Base-by-base conservation (phyloP, 768 basidiomycete species). In the Rhizopogon vulgaris region DNA sequence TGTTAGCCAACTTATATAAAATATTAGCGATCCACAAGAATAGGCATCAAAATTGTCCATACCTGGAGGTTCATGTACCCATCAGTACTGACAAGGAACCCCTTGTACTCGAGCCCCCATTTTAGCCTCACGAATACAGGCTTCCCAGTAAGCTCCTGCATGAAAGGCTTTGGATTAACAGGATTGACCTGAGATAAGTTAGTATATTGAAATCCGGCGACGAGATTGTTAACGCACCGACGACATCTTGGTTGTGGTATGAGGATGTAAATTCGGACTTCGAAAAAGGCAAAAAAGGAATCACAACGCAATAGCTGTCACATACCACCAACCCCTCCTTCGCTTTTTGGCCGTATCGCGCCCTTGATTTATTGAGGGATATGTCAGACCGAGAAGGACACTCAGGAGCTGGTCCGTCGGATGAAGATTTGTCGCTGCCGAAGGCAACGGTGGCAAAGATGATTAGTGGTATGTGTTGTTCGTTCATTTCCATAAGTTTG, bases 61-160 rank as follows among this genome's bases (percentile, higher is more conserved):
- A 91, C 95, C 78, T 99, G 96, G 42, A 99, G 82, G 69, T 99
- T 99, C 96, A 98, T 98, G 74, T 96, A 99, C 11, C 92, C 92
- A 71, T 99, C 96, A 6, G 96, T 97, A 63, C 91, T 94, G 59
- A 99, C 96, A 57, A 99, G 80, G 75, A 96, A 99, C 39, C 96
- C 96, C 75, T 94, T 96, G 79, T 98, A 98, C 66, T 98, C 94
- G 47, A 97, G 78, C 56, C 96, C 96, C 96, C 96, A 99, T 75
- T 99, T 99, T 64, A 99, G 82, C 54, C 84, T 83, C 56, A 98
- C 96, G 64, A 84, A 90, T 41, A 98, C 91, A 37, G 88, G 86
- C 76, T 99, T 97, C 57, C 96, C 96, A 25, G 96, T 97, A 59
- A 98, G 84, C 69, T 96, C 94, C 74, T 97, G 94, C 63, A 99